Evolutionary conservation across 2,329 filamentous ascomycete species (phyloP), one percentile per base, ranked within the genome.

Genomic region (Neobulgaria alba): DNA sequence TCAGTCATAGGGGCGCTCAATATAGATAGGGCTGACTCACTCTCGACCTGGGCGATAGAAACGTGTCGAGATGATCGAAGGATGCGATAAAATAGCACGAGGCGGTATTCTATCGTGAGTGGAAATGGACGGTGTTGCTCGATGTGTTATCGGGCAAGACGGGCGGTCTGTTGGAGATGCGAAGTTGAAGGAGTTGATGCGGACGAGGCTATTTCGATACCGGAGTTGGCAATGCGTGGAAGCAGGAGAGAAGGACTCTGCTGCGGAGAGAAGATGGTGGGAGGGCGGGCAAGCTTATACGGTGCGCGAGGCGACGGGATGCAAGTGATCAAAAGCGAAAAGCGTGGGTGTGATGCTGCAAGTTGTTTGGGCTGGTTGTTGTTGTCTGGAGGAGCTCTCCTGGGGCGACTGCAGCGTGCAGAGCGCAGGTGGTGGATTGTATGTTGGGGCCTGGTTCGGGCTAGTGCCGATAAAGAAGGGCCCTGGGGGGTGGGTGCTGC

Each of bases 31-130:
- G 48, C 52, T 59, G 53, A 58, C 56, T 59, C 55, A 58, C 55
- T 41, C 33, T 57, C 51, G 54, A 54, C 49, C 23, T 57, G 17
- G 54, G 54, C 52, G 54, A 56, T 43, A 56, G 55, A 55, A 57
- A 59, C 50, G 49, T 50, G 39, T 45, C 39, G 41, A 52, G 36
- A 41, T 47, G 42, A 33, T 51, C 45, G 36, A 37, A 48, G 43
- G 46, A 54, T 41, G 46, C 46, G 52, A 53, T 23, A 45, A 48
- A 36, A 39, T 39, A 53, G 50, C 49, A 33, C 29, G 41, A 51
- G 37, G 52, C 50, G 46, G 49, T 39, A 35, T 16, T 43, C 50
- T 47, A 48, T 53, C 44, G 45, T 37, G 43, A 52, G 30, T 37
- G 40, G 34, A 43, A 36, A 30, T 41, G 41, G 39, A 44, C 42